Evolutionary conservation across 1,139 yeast genomes (phyloP).

Genomic region (Debaryomyces singareniensis): DNA sequence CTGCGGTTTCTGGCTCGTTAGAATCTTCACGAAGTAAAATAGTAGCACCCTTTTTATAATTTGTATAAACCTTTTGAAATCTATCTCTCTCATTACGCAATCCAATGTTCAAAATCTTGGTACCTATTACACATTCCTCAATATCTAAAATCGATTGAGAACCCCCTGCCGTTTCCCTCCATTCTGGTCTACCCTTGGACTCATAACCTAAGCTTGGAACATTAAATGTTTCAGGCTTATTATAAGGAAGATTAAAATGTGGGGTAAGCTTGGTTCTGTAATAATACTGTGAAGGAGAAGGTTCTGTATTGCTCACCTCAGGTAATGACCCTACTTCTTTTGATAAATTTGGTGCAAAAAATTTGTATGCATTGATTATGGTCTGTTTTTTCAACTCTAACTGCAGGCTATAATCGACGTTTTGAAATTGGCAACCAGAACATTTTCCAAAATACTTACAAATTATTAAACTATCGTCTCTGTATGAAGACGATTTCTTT

Average conservation of each 20-base stretch:
- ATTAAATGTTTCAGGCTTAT: conserved; percentile 28
- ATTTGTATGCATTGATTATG: conserved; percentile 74
- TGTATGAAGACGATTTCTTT: conserved; percentile 30
- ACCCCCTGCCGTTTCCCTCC: conserved; percentile 56
- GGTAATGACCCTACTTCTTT: conserved; percentile 43
- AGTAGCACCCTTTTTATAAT: conserved; percentile 81
- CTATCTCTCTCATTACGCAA: conserved; percentile 61
- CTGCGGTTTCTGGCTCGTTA: conserved; percentile 17
- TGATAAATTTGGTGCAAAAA: conserved; percentile 51
- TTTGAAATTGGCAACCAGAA: conserved; percentile 91
- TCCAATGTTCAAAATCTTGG: conserved; percentile 68
- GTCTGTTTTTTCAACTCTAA: conserved; percentile 66
- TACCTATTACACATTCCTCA: conserved; percentile 90
- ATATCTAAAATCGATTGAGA: conserved; percentile 63
- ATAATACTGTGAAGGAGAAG: conserved; percentile 69
- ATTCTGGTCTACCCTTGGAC: conserved; percentile 67
- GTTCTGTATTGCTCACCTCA: conserved; percentile 56
- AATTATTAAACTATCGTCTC: conserved; percentile 46
- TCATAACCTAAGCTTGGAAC: conserved; percentile 87
- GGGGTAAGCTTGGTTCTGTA: conserved; percentile 95
- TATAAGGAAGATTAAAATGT: conserved; percentile 81
- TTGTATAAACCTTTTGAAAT: conserved; percentile 42
- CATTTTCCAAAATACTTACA: conserved; percentile 44
- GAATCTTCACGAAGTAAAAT: conserved; percentile 69
- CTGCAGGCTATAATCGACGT: conserved; percentile 66